Evolutionary conservation across 768 basidiomycete species (phyloP), one percentile per base, ranked within the genome.

Genomic region (Mrakia frigida): DNA sequence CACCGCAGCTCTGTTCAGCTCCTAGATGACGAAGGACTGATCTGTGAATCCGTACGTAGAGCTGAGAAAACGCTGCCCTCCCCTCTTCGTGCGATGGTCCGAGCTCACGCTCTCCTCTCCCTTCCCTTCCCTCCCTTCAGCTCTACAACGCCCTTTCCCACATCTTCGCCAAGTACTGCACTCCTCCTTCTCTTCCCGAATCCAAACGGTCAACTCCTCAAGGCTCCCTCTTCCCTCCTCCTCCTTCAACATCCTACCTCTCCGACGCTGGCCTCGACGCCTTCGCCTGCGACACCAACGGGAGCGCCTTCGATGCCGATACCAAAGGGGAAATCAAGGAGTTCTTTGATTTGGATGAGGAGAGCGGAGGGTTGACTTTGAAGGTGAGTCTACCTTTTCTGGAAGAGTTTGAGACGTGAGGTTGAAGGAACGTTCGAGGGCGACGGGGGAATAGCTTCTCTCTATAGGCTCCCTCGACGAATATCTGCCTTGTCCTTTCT

Each of bases 201-300:
- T 83, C 80, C 77, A 83, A 43, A 82, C 83, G 31, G 41, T 53
- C 79, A 77, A 56, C 73, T 6, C 71, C 73, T 10, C 68, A 52
- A 53, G 53, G 56, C 18, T 35, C 56, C 73, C 73, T 70, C 60
- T 70, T 39, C 70, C 68, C 69, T 25, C 76, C 70, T 16, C 73
- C 73, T 10, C 73, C 75, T 3, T 37, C 68, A 6, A 43, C 56
- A 0, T 89, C 91, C 61, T 89, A 85, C 82, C 84, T 92, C 25
- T 85, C 87, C 10, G 82, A 86, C 1, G 84, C 88, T 75, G 91
- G 88, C 11, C 83, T 93, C 70, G 91, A 92, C 82, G 85, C 85
- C 60, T 93, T 90, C 89, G 91, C 92, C 18, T 84, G 83, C 35
- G 92, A 91, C 75, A 93, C 92, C 14, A 93, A 93, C 77, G 92